These are phyloP conservation scores for Spathaspora hagerdaliae DNA, from an alignment of 805 yeast species.

Conservation along the genomic window DNA sequence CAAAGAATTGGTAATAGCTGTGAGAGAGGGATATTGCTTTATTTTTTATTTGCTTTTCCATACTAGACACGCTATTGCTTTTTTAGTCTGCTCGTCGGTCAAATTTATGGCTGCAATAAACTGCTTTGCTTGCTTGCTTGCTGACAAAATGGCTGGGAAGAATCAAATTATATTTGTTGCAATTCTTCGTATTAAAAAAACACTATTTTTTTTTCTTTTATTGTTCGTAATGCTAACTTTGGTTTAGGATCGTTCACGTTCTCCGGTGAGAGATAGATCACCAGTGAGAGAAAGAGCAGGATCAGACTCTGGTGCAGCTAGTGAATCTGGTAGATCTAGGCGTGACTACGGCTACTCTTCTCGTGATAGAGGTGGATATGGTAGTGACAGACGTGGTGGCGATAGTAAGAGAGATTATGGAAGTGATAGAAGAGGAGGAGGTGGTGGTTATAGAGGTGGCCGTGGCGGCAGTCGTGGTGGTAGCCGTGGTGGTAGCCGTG, in stretches of 20 bases:
- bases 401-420: constrained; percentile 12
- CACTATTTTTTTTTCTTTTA: not conserved
- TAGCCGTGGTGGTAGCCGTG: constrained; percentile 17
- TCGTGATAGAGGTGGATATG: not conserved
- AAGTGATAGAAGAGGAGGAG: constrained; percentile 20
- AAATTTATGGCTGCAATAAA: too few relatives aligned
- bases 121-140: too few relatives aligned
- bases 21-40: too few relatives aligned
- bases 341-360: constrained; percentile 13
- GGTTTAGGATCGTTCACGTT: constrained; percentile 27
- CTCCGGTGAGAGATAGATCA: constrained; percentile 32
- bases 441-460: constrained; percentile 1
- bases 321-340: constrained; percentile 4
- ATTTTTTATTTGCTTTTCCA: too few relatives aligned
- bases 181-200: too few relatives aligned
- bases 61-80: too few relatives aligned
- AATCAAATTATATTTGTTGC: too few relatives aligned
- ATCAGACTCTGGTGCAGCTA: constrained; percentile 1
- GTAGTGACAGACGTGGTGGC: constrained; percentile 13
- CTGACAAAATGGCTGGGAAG: too few relatives aligned
- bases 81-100: too few relatives aligned
- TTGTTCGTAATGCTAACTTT: constrained; percentile 14
- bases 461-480: constrained; percentile 15
- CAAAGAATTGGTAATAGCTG: too few relatives aligned
- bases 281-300: constrained; percentile 26